Evolutionary conservation across 305 asterid species (phyloP), one percentile per base, ranked within the genome.

Genomic region (Andrographis paniculata): DNA sequence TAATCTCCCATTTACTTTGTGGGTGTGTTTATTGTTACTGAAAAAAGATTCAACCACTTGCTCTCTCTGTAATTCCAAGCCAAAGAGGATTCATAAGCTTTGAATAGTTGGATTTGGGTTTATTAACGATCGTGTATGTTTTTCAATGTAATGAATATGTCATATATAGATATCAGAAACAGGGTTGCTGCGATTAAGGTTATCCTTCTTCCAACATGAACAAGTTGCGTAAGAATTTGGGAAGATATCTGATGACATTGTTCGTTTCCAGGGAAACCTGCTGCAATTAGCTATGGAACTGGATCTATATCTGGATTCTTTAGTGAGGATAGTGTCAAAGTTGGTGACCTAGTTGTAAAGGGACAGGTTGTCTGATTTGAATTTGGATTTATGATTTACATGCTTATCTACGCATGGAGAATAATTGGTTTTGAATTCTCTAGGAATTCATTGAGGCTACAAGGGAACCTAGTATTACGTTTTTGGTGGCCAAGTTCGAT

Each of bases 261-360:
- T 42, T 17, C 6, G 14, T 42, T 13, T 42, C 1, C 22, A 42
- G 48, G 48, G 7, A 42, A 42, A 17, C 15, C 48, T 17, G 21
- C 23, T 9, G 22, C 48, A 6, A 42, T 42, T 17, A 10, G 15
- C 22, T 42, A 42, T 3, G 48, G 48, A 16, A 17, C 23, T 42
- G 48, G 48, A n/a, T 10, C 48, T 3, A 42, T 42, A 10, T 42
- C 48, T 17, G 48, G 48, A 42, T 42, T 42, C 48, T 42, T 16
- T 17, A 42, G 48, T 42, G 24, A 42, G 48, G 48, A 42, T 42
- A 17, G n/a, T 17, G 23, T 42, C 22, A 17, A 12, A 15, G 48
- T 42, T 3, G 48, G 48, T 42, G 22, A 42, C 22, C 14, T 42
- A 1, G 48, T 42, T 16, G 48, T 42, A 16, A 42, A 42, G n/a